Conservation (phyloP, 2,329 filamentous ascomycete genomes). For the Hypoxylon rubiginosum region DNA sequence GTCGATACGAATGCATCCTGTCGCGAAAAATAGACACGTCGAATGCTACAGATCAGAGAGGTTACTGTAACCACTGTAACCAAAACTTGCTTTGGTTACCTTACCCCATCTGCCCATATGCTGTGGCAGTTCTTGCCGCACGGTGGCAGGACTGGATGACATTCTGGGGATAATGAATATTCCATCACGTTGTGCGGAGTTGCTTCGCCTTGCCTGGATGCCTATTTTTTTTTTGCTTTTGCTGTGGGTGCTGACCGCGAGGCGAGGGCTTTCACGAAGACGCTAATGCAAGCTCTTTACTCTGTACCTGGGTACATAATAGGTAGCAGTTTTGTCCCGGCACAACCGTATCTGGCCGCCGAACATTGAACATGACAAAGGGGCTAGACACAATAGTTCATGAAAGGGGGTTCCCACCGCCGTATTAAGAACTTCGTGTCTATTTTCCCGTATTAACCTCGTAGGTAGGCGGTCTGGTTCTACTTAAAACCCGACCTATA, state of each 20-base stretch:
- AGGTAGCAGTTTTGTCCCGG: slow-evolving; percentile 15
- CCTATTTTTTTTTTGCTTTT: slow-evolving; percentile 2
- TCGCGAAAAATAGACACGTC: slow-evolving; percentile 18
- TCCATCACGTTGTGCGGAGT: slow-evolving; percentile 38
- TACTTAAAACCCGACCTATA: slow-evolving; percentile 19
- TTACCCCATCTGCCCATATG: slow-evolving; percentile 10
- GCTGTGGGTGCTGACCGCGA: slow-evolving; percentile 36
- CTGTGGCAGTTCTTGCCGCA: slow-evolving; percentile 28
- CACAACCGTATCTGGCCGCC: slow-evolving; percentile 34
- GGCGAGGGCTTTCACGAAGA: slow-evolving; percentile 33
- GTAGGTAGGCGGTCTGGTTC: slow-evolving; percentile 20
- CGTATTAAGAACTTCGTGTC: slow-evolving; percentile 31
- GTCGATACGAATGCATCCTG: slow-evolving; percentile 5
- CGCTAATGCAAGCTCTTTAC: slow-evolving; percentile 45
- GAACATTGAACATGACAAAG: slow-evolving; percentile 22
- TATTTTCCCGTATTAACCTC: slow-evolving; percentile 16
- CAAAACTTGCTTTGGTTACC: slow-evolving; percentile 12
- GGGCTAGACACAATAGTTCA: slow-evolving; percentile 6
- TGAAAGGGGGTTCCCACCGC: slow-evolving; percentile 6
- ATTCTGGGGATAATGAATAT: slow-evolving; percentile 9
- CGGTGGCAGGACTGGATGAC: slow-evolving; percentile 19
- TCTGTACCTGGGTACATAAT: not conserved
- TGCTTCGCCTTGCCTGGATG: slow-evolving; percentile 22
- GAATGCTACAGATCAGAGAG: slow-evolving; percentile 11
- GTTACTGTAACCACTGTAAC: slow-evolving; percentile 15